Percentiles rank a stretch among this genome's conserved stretches.
These are phyloP conservation scores for Tulasnella sp. DNA, from an alignment of 768 basidiomycete species.

Conservation along the genomic window DNA sequence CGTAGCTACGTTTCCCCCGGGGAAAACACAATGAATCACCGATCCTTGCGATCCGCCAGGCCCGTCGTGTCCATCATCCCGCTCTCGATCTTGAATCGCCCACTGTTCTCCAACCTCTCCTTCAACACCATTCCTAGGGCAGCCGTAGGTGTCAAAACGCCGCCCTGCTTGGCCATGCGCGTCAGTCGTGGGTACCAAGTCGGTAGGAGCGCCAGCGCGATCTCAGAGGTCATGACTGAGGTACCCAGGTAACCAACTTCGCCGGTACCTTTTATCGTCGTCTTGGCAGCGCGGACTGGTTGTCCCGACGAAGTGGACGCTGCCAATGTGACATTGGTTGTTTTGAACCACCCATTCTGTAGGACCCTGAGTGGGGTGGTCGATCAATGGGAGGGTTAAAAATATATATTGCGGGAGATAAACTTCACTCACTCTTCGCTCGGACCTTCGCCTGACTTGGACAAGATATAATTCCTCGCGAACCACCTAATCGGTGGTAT, in stretches of 20 bases:
- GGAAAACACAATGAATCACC: no score
- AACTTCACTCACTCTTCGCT: slow-evolving; percentile 48
- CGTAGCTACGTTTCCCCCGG: no score
- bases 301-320: slow-evolving; percentile 32
- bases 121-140: slow-evolving; percentile 73
- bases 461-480: slow-evolving; percentile 36
- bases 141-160: slow-evolving; percentile 72
- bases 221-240: slow-evolving; percentile 66
- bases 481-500: slow-evolving; percentile 46
- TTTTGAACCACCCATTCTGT: slow-evolving; percentile 48
- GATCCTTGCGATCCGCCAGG: no score
- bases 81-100: slow-evolving; percentile 47
- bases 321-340: slow-evolving; percentile 62
- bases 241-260: slow-evolving; percentile 68
- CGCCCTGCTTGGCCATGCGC: slow-evolving; percentile 49
- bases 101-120: slow-evolving; percentile 50
- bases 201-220: slow-evolving; percentile 59
- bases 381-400: no score
- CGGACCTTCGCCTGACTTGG: slow-evolving; percentile 52
- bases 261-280: slow-evolving; percentile 51
- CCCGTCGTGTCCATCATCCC: slow-evolving; percentile 19
- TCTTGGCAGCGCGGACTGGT: slow-evolving; percentile 45
- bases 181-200: slow-evolving; percentile 45
- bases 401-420: no score
- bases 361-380: slow-evolving; percentile 35